phyloP scores from a whole-genome alignment of 2,329 filamentous ascomycete species.

The Pseudogymnoascus sp. region DNA sequence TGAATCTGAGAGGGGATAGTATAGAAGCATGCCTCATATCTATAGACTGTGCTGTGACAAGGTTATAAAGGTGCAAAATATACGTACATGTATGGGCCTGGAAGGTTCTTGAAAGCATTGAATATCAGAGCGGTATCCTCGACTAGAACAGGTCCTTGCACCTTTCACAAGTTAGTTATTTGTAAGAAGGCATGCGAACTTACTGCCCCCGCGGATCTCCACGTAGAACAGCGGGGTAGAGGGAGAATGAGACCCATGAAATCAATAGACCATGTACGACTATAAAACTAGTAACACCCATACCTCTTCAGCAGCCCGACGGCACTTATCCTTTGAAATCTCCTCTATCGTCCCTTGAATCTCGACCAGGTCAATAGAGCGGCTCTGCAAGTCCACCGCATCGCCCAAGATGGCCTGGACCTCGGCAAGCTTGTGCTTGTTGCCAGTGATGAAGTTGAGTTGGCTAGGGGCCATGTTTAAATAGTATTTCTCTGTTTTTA shows the following conservation, averaged over 20 bases:
- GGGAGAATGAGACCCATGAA: neutral
- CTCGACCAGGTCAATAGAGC: slow-evolving; percentile 74
- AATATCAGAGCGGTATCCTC: slow-evolving; percentile 96
- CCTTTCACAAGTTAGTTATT: slow-evolving; percentile 38
- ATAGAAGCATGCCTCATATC: neutral
- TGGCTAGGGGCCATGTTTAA: slow-evolving; percentile 38
- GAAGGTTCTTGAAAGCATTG: slow-evolving; percentile 80
- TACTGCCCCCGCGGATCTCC: neutral
- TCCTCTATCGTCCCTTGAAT: slow-evolving; percentile 90
- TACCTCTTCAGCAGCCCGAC: slow-evolving; percentile 71
- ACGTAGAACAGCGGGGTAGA: slow-evolving; percentile 1
- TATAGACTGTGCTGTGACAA: neutral
- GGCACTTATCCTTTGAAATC: slow-evolving; percentile 82
- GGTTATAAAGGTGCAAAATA: slow-evolving; percentile 5
- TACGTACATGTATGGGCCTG: slow-evolving; percentile 88
- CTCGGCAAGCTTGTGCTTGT: slow-evolving; percentile 87
- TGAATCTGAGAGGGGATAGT: neutral
- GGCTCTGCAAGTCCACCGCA: slow-evolving; percentile 63
- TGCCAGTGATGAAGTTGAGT: slow-evolving; percentile 94
- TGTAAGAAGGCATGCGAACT: neutral
- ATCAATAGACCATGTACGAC: slow-evolving; percentile 1
- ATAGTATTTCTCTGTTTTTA: neutral
- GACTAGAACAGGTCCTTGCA: slow-evolving; percentile 81
- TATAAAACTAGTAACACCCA: slow-evolving; percentile 20
- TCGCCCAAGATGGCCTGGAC: slow-evolving; percentile 77